Percentiles rank a stretch among this genome's conserved stretches.
phyloP scores from a whole-genome alignment of 371 early-diverging fungal species.

The Saksenaea vasiformis region DNA sequence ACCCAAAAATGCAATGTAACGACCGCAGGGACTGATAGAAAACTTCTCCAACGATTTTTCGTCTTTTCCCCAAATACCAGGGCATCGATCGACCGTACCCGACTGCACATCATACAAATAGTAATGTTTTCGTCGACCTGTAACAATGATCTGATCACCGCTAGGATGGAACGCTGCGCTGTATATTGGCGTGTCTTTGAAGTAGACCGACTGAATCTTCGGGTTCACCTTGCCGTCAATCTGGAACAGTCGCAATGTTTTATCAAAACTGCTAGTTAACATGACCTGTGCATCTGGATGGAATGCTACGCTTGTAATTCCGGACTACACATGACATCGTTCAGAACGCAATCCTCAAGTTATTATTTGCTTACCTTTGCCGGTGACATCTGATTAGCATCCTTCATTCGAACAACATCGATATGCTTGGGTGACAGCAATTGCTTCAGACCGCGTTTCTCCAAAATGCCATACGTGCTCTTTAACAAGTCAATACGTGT shows the following conservation, averaged over 20 bases:
- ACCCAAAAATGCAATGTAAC: conserved; percentile 76
- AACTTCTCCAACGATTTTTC: conserved; percentile 71
- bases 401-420: conserved; percentile 68
- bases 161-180: conserved; percentile 75
- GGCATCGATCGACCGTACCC: conserved; percentile 67
- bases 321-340: not conserved
- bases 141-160: conserved; percentile 72
- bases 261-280: conserved; percentile 83
- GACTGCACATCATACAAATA: conserved; percentile 86
- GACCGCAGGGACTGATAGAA: conserved; percentile 61
- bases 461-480: conserved; percentile 58
- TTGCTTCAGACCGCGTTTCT: conserved; percentile 25
- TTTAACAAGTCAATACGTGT: conserved; percentile 45
- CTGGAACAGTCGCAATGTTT: conserved; percentile 84
- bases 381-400: conserved; percentile 69
- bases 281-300: conserved; percentile 91
- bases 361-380: conserved; percentile 21
- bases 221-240: conserved; percentile 90
- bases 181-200: conserved; percentile 82
- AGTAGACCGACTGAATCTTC: conserved; percentile 79
- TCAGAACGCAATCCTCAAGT: not conserved
- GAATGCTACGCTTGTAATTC: conserved; percentile 75
- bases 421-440: conserved; percentile 58
- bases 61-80: conserved; percentile 73
- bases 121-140: conserved; percentile 77